Evolutionary conservation across 306 rosid genomes (phyloP), one percentile per base, ranked within the genome.

Genomic region (Psophocarpus tetragonolobus): DNA sequence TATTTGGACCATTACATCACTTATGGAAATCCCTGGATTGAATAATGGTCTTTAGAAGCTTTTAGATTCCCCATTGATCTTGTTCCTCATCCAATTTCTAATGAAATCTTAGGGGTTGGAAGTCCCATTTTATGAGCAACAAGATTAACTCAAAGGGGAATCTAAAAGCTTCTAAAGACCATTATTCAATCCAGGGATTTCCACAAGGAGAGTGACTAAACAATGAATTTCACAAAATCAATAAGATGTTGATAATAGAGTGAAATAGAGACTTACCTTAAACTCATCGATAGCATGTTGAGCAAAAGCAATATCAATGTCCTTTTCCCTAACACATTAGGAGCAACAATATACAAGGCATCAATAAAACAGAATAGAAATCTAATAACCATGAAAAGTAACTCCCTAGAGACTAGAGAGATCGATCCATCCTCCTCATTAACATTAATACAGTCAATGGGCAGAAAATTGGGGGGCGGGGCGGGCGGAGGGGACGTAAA

Each of bases 221-320:
- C 50, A 69, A 48, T 26, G 9, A 66, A 44, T 6, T 21, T 76
- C 24, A 47, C 17, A 24, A 64, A 79, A 63, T 42, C 23, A 61
- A 67, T 14, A 61, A 14, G 5, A 74, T 33, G 36, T 60, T 38
- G 29, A 73, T 32, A 53, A 53, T 24, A 41, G 50, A 50, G 27
- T 33, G 53, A 66, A 76, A 38, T 27, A 45, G 73, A 27, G 39
- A 38, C 35, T n/a, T 86, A 96, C 99, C 99, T 93, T 93, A 82
- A 88, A 88, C 73, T 96, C 99, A 54, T 96, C 99, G 45, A 96
- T 96, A 73, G 93, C 87, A 85, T 91, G 94, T 83, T 93, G 99
- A 62, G 98, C 98, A 87, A 96, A 92, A 68, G 98, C 73, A 58
- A 96, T 92, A 83, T 91, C 98, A 20, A 83, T 84, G 79, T 96